phyloP scores from a whole-genome alignment of 768 basidiomycete species.

The Suillus tomentosus region DNA sequence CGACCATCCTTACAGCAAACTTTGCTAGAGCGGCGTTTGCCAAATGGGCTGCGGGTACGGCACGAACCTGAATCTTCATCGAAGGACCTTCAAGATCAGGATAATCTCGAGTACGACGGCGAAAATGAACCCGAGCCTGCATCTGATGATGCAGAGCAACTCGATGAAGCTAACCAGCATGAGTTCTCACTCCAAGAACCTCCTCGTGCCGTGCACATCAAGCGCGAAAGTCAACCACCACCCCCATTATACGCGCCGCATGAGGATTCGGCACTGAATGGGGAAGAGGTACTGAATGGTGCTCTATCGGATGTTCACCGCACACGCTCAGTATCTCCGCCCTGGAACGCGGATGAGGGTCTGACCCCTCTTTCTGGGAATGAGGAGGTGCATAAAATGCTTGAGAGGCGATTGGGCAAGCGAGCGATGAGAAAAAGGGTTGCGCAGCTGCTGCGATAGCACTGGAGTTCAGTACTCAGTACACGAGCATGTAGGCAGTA shows the following conservation, averaged over 20 bases:
- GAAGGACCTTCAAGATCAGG: slow-evolving; percentile 13
- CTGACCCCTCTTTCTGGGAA: slow-evolving; percentile 5
- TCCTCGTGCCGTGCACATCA: background rate
- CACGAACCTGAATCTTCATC: slow-evolving; percentile 13
- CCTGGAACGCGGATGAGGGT: slow-evolving; percentile 5
- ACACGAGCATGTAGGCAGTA: background rate
- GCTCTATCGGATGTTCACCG: too few species aligned
- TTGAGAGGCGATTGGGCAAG: slow-evolving; percentile 23
- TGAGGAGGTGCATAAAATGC: slow-evolving; percentile 10
- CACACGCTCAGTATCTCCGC: background rate
- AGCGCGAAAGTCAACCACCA: background rate
- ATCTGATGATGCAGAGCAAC: background rate
- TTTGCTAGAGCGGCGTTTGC: background rate
- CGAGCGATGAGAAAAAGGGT: slow-evolving; percentile 16
- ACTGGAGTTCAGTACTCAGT: background rate
- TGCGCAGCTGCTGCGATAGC: slow-evolving; percentile 16
- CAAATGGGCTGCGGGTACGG: slow-evolving; percentile 9
- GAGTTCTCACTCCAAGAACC: slow-evolving; percentile 15
- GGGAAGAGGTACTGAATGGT: background rate
- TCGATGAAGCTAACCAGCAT: background rate
- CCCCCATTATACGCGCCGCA: background rate
- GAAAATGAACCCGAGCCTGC: slow-evolving; percentile 14
- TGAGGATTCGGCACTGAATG: background rate
- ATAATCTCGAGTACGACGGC: slow-evolving; percentile 11
- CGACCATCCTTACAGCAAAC: background rate